Percentiles rank a stretch among this genome's conserved stretches.
Evolutionary conservation across 805 yeast genomes (phyloP).

Genomic region (Candida krabiensis): DNA sequence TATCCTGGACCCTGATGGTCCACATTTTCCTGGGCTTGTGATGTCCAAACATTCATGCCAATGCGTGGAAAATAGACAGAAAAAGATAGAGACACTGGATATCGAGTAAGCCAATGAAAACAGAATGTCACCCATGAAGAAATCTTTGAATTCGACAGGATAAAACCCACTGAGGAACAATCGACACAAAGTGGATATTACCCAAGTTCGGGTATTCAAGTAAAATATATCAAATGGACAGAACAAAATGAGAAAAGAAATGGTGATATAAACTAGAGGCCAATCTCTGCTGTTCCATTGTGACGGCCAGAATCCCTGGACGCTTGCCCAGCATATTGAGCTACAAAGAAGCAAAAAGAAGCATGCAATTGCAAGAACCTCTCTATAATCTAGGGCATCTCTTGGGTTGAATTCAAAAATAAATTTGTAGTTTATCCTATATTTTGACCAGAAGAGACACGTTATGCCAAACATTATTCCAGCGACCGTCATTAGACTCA

Average conservation of each 20-base stretch:
- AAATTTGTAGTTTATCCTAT: slow-evolving; percentile 82
- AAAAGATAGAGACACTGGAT: slow-evolving; percentile 79
- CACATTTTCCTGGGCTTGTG: slow-evolving; percentile 49
- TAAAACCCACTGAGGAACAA: slow-evolving; percentile 77
- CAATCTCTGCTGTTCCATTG: slow-evolving; percentile 62
- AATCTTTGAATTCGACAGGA: slow-evolving; percentile 93
- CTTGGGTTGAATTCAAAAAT: slow-evolving; percentile 83
- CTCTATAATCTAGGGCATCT: slow-evolving; percentile 60
- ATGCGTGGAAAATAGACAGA: slow-evolving; percentile 71
- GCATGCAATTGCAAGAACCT: slow-evolving; percentile 65
- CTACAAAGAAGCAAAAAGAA: slow-evolving; percentile 54
- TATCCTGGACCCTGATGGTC: slow-evolving; percentile 67
- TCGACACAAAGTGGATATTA: slow-evolving; percentile 70
- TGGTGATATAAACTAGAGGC: slow-evolving; percentile 73
- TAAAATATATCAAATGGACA: slow-evolving; percentile 61
- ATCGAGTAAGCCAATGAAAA: slow-evolving; percentile 85
- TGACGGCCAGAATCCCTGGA: slow-evolving; percentile 62
- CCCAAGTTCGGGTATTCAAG: slow-evolving; percentile 70
- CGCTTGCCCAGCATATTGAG: slow-evolving; percentile 71
- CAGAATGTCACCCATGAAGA: slow-evolving; percentile 85
- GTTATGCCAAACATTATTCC: slow-evolving; percentile 63
- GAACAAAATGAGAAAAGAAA: slow-evolving; percentile 47
- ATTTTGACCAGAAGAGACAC: slow-evolving; percentile 67
- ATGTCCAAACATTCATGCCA: slow-evolving; percentile 55
- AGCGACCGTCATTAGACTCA: slow-evolving; percentile 60